Evolutionary conservation across 768 basidiomycete species (phyloP).

Genomic region (Neoboletus magnificus): DNA sequence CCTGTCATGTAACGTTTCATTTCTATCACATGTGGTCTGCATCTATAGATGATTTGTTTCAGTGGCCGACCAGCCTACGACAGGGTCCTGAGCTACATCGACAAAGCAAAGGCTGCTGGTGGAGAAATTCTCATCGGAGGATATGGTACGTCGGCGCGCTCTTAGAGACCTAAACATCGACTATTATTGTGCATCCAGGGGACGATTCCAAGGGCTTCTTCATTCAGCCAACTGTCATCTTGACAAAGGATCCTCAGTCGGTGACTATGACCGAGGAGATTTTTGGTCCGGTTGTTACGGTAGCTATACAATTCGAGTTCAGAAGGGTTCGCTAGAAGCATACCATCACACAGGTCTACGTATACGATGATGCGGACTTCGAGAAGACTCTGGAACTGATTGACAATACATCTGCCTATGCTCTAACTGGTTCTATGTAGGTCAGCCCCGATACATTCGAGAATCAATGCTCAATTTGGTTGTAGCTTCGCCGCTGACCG

Average conservation of each 20-base stretch:
- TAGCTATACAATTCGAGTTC: constrained; percentile 31
- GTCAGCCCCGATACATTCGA: constrained; percentile 27
- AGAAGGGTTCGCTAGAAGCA: not conserved
- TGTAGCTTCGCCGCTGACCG: constrained; percentile 81
- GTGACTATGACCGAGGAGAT: constrained; percentile 94
- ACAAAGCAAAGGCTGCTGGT: constrained; percentile 85
- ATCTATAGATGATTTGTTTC: not conserved
- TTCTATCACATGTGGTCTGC: not conserved
- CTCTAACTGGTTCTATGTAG: constrained; percentile 91
- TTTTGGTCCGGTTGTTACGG: constrained; percentile 94
- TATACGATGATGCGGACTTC: constrained; percentile 84
- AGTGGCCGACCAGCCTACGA: constrained; percentile 88
- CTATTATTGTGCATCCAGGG: constrained; percentile 36
- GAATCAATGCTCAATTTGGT: constrained; percentile 6
- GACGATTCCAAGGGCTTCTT: constrained; percentile 93
- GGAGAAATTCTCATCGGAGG: constrained; percentile 89
- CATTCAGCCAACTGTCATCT: constrained; percentile 90
- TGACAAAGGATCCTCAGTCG: constrained; percentile 85
- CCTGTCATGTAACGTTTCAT: constrained; percentile 76
- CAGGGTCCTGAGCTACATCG: constrained; percentile 77
- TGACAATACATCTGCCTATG: constrained; percentile 84
- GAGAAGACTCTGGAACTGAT: constrained; percentile 86
- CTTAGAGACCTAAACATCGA: not conserved
- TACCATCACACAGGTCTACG: constrained; percentile 57
- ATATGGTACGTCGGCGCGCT: constrained; percentile 45